Evolutionary conservation across 257 asterid species (phyloP).

Genomic region (Eucommia ulmoides): DNA sequence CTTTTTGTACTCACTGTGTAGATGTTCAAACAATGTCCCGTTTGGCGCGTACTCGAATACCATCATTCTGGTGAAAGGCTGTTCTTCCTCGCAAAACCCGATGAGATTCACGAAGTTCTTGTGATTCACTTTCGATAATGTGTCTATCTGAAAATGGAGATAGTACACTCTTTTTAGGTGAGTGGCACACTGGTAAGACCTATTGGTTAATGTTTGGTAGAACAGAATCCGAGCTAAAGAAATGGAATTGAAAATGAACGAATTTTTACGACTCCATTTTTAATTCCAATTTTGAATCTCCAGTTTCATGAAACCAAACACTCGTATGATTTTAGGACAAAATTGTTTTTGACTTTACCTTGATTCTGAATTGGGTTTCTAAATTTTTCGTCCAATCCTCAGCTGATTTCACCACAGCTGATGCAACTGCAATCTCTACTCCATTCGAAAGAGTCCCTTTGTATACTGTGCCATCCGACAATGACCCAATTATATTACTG

Average conservation of each 20-base stretch:
- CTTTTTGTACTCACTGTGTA: conserved; percentile 3
- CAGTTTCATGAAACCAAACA: too few species aligned
- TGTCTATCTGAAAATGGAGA: neutral
- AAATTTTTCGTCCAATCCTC: conserved; percentile 26
- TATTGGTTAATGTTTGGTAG: neutral
- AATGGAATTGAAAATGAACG: too few species aligned
- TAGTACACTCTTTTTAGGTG: neutral
- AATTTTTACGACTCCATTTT: too few species aligned
- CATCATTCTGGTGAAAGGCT: conserved; percentile 3
- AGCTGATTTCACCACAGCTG: conserved; percentile 25
- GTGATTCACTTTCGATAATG: neutral
- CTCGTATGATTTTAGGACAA: too few species aligned
- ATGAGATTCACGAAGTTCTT: conserved; percentile 3
- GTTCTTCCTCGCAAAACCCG: neutral
- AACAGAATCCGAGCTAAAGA: too few species aligned
- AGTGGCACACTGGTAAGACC: neutral
- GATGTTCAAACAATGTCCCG: conserved; percentile 1
- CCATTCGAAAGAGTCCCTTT: conserved; percentile 81
- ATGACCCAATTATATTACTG: conserved; percentile 71
- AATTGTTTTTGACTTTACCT: too few species aligned
- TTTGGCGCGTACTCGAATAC: conserved; percentile 1
- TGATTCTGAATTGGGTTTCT: conserved; percentile 25
- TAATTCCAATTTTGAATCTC: too few species aligned
- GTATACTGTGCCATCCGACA: conserved; percentile 54
- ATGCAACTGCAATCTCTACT: conserved; percentile 70